Evolutionary conservation across 306 rosid species (phyloP), one percentile per base, ranked within the genome.

Genomic region (Dryas alaskensis): DNA sequence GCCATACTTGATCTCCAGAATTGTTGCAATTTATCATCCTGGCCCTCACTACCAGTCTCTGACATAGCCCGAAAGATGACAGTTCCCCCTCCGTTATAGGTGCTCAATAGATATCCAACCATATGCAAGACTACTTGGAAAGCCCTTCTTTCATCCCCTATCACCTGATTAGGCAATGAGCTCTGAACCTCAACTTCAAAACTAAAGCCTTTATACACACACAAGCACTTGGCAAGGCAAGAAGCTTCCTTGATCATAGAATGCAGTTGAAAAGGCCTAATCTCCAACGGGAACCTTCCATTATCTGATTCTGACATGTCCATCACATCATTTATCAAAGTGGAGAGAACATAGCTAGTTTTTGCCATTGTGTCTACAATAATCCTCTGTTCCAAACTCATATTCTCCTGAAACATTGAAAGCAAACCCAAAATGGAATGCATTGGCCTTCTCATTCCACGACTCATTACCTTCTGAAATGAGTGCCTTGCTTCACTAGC

Each of bases 391-490:
- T 89, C 83, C 14, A 80, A 61, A 60, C 55, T 82, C 75, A 78
- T 59, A 47, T 69, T 79, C 62, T 80, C 91, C 53, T 74, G 89
- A 77, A 87, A 69, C 76, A 86, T 68, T 10, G 92, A 86, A 65
- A 91, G 90, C 75, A 91, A 73, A 54, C 97, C 97, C 62, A 87
- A 52, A 64, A 84, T 76, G 0, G 95, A 84, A 81, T 91, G 97
- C 92, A 89, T 79, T 7, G 97, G 97, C 75, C 88, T 84, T 81
- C 97, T 76, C 91, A 91, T 83, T 31, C 92, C 97, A 75, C 86
- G 86, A 68, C 92, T 83, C 97, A 91, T 89, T 71, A 84, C 97
- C 78, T 86, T 87, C 79, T 91, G 89, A 78, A 89, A 89, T 22
- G 89, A 82, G 73, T 81, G 80, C 82, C 97, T 85, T 10, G 97